A percentile compares a stretch with the other conserved stretches of the same genome.
phyloP scores from a whole-genome alignment of 164 flowering plant species.

The Taxillus chinensis region DNA sequence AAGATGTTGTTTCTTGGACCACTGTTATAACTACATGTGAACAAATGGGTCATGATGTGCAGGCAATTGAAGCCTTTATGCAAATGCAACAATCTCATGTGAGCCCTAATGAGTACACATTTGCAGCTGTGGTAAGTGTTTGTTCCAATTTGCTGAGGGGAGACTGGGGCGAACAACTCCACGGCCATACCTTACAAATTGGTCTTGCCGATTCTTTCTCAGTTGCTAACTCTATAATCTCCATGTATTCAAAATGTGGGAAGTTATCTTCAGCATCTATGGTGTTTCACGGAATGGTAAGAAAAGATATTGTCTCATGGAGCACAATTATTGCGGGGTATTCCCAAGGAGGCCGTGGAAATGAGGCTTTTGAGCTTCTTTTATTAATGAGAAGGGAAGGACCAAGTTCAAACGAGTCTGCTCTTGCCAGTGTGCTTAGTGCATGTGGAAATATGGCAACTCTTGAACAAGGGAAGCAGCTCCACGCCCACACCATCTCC shows the following conservation, averaged over 20 bases:
- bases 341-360: constrained; percentile 51
- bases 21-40: constrained; percentile 38
- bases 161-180: constrained; percentile 64
- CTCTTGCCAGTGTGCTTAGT: constrained; percentile 58
- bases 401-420: constrained; percentile 53
- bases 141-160: constrained; percentile 40
- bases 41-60: constrained; percentile 41
- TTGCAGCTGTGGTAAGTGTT: constrained; percentile 57
- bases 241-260: constrained; percentile 77
- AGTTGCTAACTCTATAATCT: constrained; percentile 66
- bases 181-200: constrained; percentile 31
- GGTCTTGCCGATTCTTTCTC: constrained; percentile 41
- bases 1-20: constrained; percentile 81
- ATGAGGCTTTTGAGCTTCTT: constrained; percentile 62
- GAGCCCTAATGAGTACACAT: constrained; percentile 67
- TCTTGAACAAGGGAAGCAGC: constrained; percentile 75
- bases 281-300: constrained; percentile 35
- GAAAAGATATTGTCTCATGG: constrained; percentile 66
- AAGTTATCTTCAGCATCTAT: constrained; percentile 27
- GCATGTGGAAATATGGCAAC: constrained; percentile 61
- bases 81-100: constrained; percentile 44
- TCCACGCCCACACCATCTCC: constrained; percentile 49
- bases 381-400: constrained; percentile 76
- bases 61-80: constrained; percentile 37
- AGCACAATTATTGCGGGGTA: constrained; percentile 65